Conservation (phyloP, 1,139 yeast genomes). For the Casaregolazyma lundiana region DNA sequence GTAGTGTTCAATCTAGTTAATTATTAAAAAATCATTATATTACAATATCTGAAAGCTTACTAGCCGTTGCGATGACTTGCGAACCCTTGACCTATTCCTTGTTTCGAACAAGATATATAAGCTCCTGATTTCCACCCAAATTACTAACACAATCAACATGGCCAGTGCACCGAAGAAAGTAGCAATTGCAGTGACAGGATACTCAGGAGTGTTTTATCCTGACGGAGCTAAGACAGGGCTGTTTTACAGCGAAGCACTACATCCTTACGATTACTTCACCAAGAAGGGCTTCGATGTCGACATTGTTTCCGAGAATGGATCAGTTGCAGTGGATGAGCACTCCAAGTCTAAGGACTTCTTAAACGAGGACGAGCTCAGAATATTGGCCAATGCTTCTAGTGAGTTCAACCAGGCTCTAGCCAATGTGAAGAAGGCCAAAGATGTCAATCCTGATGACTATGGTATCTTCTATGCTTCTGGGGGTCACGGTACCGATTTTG, state of each 20-base stretch:
- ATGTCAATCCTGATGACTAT: constrained; percentile 41
- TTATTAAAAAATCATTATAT: too few species aligned
- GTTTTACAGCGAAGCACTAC: constrained; percentile 52
- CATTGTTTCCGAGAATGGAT: constrained; percentile 55
- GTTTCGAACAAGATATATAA: background rate
- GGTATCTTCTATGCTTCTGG: constrained; percentile 56
- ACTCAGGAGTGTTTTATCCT: constrained; percentile 46
- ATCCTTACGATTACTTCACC: constrained; percentile 48
- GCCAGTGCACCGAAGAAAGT: constrained; percentile 33
- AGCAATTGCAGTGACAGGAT: constrained; percentile 49
- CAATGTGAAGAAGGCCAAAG: constrained; percentile 24
- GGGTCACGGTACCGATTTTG: constrained; percentile 60
- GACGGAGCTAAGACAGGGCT: constrained; percentile 57
- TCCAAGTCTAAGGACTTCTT: constrained; percentile 42
- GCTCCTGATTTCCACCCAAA: too few species aligned
- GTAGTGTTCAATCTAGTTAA: too few species aligned
- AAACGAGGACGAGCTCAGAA: constrained; percentile 41
- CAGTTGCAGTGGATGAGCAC: constrained; percentile 51
- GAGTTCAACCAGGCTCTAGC: constrained; percentile 38
- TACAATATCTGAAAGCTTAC: too few species aligned
- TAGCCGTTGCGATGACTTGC: too few species aligned
- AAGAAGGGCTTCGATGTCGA: constrained; percentile 49
- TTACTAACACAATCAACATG: background rate
- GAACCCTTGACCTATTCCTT: too few species aligned
- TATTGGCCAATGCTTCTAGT: constrained; percentile 38